phyloP scores from a whole-genome alignment of 2,329 filamentous ascomycete species.

The Hymenoscyphus salicellus region DNA sequence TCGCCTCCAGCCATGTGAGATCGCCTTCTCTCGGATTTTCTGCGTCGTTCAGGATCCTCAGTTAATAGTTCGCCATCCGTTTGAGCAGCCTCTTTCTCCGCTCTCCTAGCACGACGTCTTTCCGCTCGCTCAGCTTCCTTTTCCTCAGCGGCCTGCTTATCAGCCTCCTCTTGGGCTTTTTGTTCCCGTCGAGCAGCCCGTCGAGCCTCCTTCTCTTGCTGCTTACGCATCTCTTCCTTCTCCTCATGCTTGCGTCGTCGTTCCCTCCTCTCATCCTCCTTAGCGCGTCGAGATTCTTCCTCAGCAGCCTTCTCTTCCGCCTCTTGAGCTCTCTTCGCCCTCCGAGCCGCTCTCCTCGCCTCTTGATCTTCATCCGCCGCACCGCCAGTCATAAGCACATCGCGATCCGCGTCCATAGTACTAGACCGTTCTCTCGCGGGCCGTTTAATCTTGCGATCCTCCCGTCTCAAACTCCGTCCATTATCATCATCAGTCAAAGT shows the following conservation, averaged over 20 bases:
- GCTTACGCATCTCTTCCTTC: slow-evolving; percentile 51
- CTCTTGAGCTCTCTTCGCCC: slow-evolving; percentile 53
- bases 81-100: slow-evolving; percentile 43
- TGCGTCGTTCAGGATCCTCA: slow-evolving; percentile 42
- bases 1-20: slow-evolving; percentile 43
- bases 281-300: slow-evolving; percentile 51
- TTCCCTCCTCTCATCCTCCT: slow-evolving; percentile 56
- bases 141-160: slow-evolving; percentile 33
- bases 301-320: slow-evolving; percentile 48
- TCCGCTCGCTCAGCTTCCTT: slow-evolving; percentile 47
- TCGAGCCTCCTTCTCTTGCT: slow-evolving; percentile 58
- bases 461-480: slow-evolving; percentile 30
- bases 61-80: slow-evolving; percentile 45
- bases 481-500: slow-evolving; percentile 51
- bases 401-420: slow-evolving; percentile 48
- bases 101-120: slow-evolving; percentile 46
- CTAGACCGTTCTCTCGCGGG: slow-evolving; percentile 36
- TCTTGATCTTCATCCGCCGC: slow-evolving; percentile 58
- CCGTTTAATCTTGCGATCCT: slow-evolving; percentile 39
- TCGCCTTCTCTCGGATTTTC: slow-evolving; percentile 47
- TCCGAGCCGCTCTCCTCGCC: slow-evolving; percentile 60
- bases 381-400: slow-evolving; percentile 41
- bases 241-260: slow-evolving; percentile 55
- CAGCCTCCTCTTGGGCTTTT: slow-evolving; percentile 45
- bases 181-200: slow-evolving; percentile 54